Base-by-base conservation (phyloP, 108 stramenopile genomes). In the Pelagomonas calceolata region DNA sequence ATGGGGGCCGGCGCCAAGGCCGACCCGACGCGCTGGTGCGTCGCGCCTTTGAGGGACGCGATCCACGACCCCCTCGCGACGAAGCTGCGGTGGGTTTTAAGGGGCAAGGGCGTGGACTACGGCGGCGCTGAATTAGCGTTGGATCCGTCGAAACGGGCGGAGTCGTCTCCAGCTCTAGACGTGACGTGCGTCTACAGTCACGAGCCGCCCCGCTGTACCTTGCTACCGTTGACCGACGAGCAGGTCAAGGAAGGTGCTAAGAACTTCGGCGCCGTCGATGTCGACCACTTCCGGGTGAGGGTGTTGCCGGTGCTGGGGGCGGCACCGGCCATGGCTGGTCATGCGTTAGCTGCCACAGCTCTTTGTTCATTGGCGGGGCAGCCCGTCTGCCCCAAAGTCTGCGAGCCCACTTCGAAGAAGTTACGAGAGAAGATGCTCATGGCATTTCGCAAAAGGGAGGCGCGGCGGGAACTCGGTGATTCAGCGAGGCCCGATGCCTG, bases 1-100 rank as follows among this genome's bases (percentile, higher is more conserved):
- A 92, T 98, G 95, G 95, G 95, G 18, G 98, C 98, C 15, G 98
- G 93, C 33, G 95, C 94, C 12, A 96, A 97, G 76, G 77, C 85
- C 10, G 98, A 99, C 76, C 85, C 95, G 34, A 97, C 97, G 14
- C 82, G 94, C 10, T 80, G 98, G 34, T 94, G 94, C 74, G 85
- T 99, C 67, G 87, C 87, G 14, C 88, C 91, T 70, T 82, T 98
- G 66, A 77, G 83, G 44, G 85, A 90, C 66, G 91, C 91, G 30
- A 80, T 85, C 66, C 79, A 82, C 29, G 94, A 98, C 85, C 94
- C 94, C 17, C 74, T 98, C 46, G 94, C 94, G 0, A 84, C 81
- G 46, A 88, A 94, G 67, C 79, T 95, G 14, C 85, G 94, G 15
- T 91, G 87, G 80, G 79, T 74, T 64, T 75, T 98, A 35, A 89